phyloP scores from a whole-genome alignment of 2,329 filamentous ascomycete genomes.

The Sporothrix brunneoviolacea region DNA sequence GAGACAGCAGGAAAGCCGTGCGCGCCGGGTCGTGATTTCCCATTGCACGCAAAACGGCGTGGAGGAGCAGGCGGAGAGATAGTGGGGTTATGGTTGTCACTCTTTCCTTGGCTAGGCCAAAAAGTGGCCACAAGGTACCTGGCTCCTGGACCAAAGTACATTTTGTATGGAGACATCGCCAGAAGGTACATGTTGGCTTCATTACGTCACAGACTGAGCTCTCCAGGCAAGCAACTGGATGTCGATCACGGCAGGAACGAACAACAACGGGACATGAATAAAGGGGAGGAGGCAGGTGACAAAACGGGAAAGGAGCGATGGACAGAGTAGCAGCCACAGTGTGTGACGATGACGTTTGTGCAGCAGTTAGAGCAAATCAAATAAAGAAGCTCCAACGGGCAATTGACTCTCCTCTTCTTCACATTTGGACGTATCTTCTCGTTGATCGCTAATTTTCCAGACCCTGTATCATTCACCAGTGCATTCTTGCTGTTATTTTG shows the following conservation, averaged over 20 bases:
- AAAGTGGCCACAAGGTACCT: background rate
- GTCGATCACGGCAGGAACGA: slow-evolving; percentile 3
- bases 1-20: too few species aligned
- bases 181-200: background rate
- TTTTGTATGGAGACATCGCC: background rate
- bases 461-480: too few species aligned
- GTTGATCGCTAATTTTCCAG: background rate
- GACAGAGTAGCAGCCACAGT: too few species aligned
- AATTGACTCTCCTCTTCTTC: too few species aligned
- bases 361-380: background rate
- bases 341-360: background rate
- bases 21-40: too few species aligned
- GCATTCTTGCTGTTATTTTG: too few species aligned
- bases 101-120: background rate
- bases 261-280: background rate
- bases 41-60: too few species aligned
- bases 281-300: background rate
- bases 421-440: background rate
- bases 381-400: too few species aligned
- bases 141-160: background rate
- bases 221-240: background rate
- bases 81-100: too few species aligned
- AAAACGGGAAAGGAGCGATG: background rate
- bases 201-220: slow-evolving; percentile 9
- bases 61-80: too few species aligned